Evolutionary conservation across 2,329 filamentous ascomycete species (phyloP), one percentile per base, ranked within the genome.

Genomic region (Pyrenophora tritici-repentis): DNA sequence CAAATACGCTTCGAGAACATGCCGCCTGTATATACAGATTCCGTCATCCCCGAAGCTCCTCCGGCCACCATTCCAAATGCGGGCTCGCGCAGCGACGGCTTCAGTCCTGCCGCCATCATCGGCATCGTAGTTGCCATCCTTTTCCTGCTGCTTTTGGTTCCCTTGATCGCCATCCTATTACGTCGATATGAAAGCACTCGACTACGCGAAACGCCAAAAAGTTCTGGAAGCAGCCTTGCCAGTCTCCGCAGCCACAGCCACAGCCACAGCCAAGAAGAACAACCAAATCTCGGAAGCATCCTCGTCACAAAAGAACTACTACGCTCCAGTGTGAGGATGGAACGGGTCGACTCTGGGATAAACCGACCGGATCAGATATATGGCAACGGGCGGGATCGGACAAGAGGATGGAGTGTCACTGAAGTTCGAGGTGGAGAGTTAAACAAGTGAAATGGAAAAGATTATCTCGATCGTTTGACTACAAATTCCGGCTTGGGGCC

Each of bases 221-320:
- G 40, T 20, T 32, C 47, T 4, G 39, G 35, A 24, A 39, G 48
- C n/a, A 51, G 56, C 24, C 35, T 47, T 2, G 35, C 42, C n/a
- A 56, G 52, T 20, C 50, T 59, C 26, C 34, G 50, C 16, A 56
- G 56, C 31, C 47, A 62, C 2, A 36, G 42, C 24, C 61, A 63
- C 16, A 56, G 56, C 31, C 47, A 62, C 2, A 36, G 42, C 24
- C 61, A 63, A n/a, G n/a, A n/a, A 31, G 56, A 53, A 33, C 9
- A 10, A 29, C 26, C 26, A 29, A 10, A 29, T 29, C 26, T 29
- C 26, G 26, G 26, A 12, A 65, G 59, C 3, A 65, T 66, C 4
- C 6, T 65, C 1, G 63, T 66, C 1, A 66, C 63, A 3, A 61
- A 50, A 13, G 63, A 66, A 33, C 16, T 66, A 16, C 57, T 57